Base-by-base conservation (phyloP, 2,329 filamentous ascomycete genomes). In the Exophiala dermatitidis region DNA sequence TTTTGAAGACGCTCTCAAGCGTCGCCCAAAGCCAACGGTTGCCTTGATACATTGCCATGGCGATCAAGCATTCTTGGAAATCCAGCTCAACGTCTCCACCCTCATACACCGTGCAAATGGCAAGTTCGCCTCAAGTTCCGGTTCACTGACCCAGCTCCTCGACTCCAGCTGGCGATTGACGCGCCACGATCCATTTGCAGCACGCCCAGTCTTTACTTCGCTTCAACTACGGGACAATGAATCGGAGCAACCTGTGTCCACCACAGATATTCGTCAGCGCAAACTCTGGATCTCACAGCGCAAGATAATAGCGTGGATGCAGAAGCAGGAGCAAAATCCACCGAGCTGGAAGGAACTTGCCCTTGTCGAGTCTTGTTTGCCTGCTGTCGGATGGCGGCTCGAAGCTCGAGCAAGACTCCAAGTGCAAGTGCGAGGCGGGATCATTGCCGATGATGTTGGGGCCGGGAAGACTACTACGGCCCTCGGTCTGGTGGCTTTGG, bases 381-480 rank as follows among this genome's bases (percentile, higher is more conserved):
- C 70, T 0, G 63, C 72, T 26, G 62, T 83, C 31, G 72, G 75
- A 7, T 85, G 80, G 78, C 75, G 78, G 53, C 74, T 75, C 1
- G 82, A 84, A 63, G 80, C n/a, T 60, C 73, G 54, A 64, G 70
- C 34, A 28, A 65, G n/a, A 46, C 71, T 48, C 34, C 54, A 32
- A 57, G 65, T 63, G 34, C 50, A 56, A 7, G 58, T 83, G 38
- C 74, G 73, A 12, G 83, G 83, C 8, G 83, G 83, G 3, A 72
- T 86, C 12, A 70, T 85, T 33, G 82, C 82, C 1, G 81, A 85
- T 61, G 73, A 80, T 42, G 81, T 84, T 33, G 82, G 80, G 0
- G 86, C 83, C 62, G 84, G 84, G 0, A 86, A 87, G 62, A 86
- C 83, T 0, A 76, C 81, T 1, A 76, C 78, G 0, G 76, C 75